These are phyloP conservation scores for Apophysomyces variabilis DNA, from an alignment of 371 early-diverging fungal species.

Conservation along the genomic window DNA sequence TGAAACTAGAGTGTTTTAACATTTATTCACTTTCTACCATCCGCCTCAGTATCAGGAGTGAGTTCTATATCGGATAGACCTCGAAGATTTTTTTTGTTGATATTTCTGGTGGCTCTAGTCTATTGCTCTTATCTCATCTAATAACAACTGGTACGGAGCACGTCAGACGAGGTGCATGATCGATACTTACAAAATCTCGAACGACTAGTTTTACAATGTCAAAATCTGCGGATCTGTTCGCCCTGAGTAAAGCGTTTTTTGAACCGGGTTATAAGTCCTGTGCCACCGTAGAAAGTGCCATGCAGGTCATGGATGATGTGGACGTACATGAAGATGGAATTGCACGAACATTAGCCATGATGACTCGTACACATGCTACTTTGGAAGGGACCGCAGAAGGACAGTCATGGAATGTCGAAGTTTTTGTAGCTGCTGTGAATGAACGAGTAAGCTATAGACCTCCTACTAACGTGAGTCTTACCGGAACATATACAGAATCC, in stretches of 20 bases:
- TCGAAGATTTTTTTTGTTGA: not conserved
- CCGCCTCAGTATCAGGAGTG: conserved; percentile 5
- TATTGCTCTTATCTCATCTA: not conserved
- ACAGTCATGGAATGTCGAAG: conserved; percentile 39
- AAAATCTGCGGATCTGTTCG: conserved; percentile 18
- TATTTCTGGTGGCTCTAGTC: not conserved
- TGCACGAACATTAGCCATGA: conserved; percentile 38
- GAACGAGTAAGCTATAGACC: conserved; percentile 25
- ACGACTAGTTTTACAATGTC: conserved; percentile 19
- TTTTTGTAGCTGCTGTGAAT: conserved; percentile 38
- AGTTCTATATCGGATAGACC: not conserved
- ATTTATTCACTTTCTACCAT: not conserved
- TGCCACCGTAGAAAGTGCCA: conserved; percentile 32
- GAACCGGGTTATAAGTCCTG: conserved; percentile 37
- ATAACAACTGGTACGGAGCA: conserved; percentile 1
- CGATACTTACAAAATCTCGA: conserved; percentile 4
- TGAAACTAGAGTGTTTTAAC: too few relatives aligned
- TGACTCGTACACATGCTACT: conserved; percentile 38
- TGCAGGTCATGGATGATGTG: conserved; percentile 38
- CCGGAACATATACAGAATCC: conserved; percentile 40
- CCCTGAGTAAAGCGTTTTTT: conserved; percentile 34
- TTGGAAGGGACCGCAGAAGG: conserved; percentile 31
- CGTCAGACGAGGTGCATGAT: conserved; percentile 1
- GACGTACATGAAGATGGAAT: conserved; percentile 35
- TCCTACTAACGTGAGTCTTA: not conserved